Evolutionary conservation across 164 flowering plant genomes (phyloP), one percentile per base, ranked within the genome.

Genomic region (Protea cynaroides): DNA sequence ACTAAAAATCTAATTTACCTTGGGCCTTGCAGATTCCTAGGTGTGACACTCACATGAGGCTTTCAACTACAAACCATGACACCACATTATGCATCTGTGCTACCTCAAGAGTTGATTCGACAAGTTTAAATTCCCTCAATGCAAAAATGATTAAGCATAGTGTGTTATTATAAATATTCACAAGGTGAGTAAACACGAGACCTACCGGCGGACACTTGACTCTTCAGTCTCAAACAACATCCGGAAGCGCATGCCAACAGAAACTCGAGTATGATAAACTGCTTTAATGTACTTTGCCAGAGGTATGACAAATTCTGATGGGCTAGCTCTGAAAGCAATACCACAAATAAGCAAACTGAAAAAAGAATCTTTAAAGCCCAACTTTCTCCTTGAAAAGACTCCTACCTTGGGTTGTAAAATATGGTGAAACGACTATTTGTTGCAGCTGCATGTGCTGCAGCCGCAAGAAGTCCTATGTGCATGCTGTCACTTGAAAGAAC

Each of bases 381-480:
- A 14, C 11, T 6, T 52, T 47, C 19, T 44, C 6, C 19, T 24
- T 12, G 21, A 11, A 25, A 22, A 11, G 54, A 25, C 22, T 10
- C 24, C n/a, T 75, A 92, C 98, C 98, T 82, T 64, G 98, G 98
- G 55, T 92, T 92, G 68, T 81, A 92, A 69, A 92, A 92, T 65
- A 92, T 86, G 54, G 96, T 86, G 73, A 89, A 92, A 49, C 91
- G 95, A 69, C 98, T 92, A 72, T 83, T 84, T 46, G 96, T 89
- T 19, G 92, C 83, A 69, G 97, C 96, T 55, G 97, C 97, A 82
- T 91, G 97, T 69, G 97, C 97, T 56, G 97, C 97, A 25, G 98
- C 96, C 61, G 98, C 98, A 66, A 92, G 95, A 63, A 92, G 92
- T 38, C 98, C 98, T 58, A 89, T 73, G 72, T 92, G 98, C 98